Conservation (phyloP, 1,139 yeast species). For the Yamadazyma sp. region DNA sequence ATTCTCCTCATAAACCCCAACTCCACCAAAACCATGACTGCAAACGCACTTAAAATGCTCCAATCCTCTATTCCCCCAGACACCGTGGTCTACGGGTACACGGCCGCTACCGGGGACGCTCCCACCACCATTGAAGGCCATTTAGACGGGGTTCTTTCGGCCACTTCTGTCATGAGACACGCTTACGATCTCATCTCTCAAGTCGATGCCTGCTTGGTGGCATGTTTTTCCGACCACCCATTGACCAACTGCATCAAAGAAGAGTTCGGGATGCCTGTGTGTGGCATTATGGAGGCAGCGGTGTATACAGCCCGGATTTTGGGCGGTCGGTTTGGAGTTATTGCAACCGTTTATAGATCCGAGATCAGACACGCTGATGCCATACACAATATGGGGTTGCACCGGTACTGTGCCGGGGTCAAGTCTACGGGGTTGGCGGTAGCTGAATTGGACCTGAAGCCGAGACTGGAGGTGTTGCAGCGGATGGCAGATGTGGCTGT, state of each 20-base stretch:
- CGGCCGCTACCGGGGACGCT: slow-evolving; percentile 9
- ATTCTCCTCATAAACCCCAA: slow-evolving; percentile 12
- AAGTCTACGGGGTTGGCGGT: slow-evolving; percentile 28
- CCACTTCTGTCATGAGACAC: slow-evolving; percentile 10
- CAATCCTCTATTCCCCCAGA: slow-evolving; percentile 7
- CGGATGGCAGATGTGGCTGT: slow-evolving; percentile 22
- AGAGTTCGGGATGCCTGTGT: slow-evolving; percentile 12
- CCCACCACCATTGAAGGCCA: slow-evolving; percentile 13
- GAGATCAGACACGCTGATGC: slow-evolving; percentile 23
- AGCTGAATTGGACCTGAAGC: slow-evolving; percentile 27
- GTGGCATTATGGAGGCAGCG: slow-evolving; percentile 14
- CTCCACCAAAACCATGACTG: slow-evolving; percentile 10
- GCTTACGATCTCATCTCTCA: slow-evolving; percentile 8
- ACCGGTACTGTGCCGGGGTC: slow-evolving; percentile 28
- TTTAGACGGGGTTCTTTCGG: slow-evolving; percentile 10
- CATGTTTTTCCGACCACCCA: slow-evolving; percentile 14
- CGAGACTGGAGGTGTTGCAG: slow-evolving; percentile 23
- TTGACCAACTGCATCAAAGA: slow-evolving; percentile 12
- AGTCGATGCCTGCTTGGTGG: slow-evolving; percentile 13
- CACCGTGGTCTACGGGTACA: slow-evolving; percentile 12
- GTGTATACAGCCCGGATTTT: slow-evolving; percentile 11
- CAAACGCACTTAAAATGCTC: slow-evolving; percentile 10
- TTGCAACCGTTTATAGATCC: slow-evolving; percentile 21
- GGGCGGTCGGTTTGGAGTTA: slow-evolving; percentile 15
- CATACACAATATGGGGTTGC: slow-evolving; percentile 23